Conservation (phyloP, 106 monocot species). For the Vanilla planifolia region DNA sequence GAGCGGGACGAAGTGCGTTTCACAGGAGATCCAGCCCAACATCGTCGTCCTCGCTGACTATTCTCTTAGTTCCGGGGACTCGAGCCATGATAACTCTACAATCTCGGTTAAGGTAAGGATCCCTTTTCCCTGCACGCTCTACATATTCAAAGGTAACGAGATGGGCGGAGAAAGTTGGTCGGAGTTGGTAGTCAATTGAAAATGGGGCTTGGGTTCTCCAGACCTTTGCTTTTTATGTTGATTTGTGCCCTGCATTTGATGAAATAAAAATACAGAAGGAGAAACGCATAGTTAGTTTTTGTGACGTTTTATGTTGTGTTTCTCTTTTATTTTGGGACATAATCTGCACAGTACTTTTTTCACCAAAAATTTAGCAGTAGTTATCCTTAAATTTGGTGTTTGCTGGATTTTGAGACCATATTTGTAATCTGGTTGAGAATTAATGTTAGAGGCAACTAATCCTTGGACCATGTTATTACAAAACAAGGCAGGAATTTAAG, state of each 20-base stretch:
- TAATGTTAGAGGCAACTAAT: too few relatives aligned
- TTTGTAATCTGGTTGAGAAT: too few relatives aligned
- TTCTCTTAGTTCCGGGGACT: conserved; percentile 21
- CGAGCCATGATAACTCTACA: neutral
- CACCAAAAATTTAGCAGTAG: too few relatives aligned
- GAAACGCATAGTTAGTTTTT: neutral
- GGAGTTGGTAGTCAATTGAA: neutral
- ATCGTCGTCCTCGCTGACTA: conserved; percentile 60
- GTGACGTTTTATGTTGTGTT: neutral
- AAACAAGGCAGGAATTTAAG: too few relatives aligned
- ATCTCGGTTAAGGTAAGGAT: conserved; percentile 8
- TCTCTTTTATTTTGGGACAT: too few relatives aligned
- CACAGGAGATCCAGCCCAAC: conserved; percentile 64
- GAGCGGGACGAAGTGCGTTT: conserved; percentile 54
- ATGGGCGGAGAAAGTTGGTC: neutral
- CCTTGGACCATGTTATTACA: too few relatives aligned
- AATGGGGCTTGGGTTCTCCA: too few relatives aligned
- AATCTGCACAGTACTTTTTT: too few relatives aligned
- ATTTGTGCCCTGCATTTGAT: neutral
- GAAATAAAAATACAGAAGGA: neutral
- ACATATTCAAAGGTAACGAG: neutral
- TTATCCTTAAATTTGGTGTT: too few relatives aligned
- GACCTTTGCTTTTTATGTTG: neutral
- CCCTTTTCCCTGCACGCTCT: neutral
- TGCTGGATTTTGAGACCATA: too few relatives aligned